Conservation (phyloP, 257 asterid genomes). For the Solanum pinnatisectum region DNA sequence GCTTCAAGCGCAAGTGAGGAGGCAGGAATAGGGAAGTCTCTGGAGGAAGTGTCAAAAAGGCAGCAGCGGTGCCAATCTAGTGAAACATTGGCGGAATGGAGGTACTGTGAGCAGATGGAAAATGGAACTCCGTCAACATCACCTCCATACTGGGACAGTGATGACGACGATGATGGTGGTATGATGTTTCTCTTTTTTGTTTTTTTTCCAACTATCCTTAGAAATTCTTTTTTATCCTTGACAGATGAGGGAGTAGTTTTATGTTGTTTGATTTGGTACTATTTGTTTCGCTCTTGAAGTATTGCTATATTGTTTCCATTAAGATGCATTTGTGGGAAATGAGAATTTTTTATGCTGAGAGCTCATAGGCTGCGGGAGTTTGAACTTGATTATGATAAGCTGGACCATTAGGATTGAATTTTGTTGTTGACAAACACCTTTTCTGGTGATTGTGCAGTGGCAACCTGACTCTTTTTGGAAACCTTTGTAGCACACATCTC, state of each 20-base stretch:
- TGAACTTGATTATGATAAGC: not conserved
- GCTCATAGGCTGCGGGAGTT: not conserved
- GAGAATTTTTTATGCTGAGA: not conserved
- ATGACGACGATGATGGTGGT: slow-evolving; percentile 64
- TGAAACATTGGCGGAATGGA: slow-evolving; percentile 70
- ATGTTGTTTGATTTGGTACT: not conserved
- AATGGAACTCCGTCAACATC: slow-evolving; percentile 72
- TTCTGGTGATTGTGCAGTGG: not conserved
- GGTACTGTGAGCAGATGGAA: slow-evolving; percentile 77
- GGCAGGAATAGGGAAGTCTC: slow-evolving; percentile 44
- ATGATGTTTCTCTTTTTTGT: not conserved
- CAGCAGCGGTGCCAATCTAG: slow-evolving; percentile 47
- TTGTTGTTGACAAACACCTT: not conserved
- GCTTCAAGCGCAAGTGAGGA: slow-evolving; percentile 45
- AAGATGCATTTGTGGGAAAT: not conserved
- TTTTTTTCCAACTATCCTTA: not conserved
- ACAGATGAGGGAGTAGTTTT: not conserved
- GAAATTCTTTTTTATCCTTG: not conserved
- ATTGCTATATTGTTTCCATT: not conserved
- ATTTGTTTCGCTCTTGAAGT: not conserved
- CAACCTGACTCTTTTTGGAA: not conserved
- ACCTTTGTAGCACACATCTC: not conserved
- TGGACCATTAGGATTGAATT: not conserved
- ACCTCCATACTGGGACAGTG: slow-evolving; percentile 87
- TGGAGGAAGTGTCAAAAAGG: slow-evolving; percentile 45